Percentiles rank a stretch among this genome's conserved stretches.
phyloP scores from a whole-genome alignment of 805 yeast genomes.

The Aciculoconidium aculeatum region DNA sequence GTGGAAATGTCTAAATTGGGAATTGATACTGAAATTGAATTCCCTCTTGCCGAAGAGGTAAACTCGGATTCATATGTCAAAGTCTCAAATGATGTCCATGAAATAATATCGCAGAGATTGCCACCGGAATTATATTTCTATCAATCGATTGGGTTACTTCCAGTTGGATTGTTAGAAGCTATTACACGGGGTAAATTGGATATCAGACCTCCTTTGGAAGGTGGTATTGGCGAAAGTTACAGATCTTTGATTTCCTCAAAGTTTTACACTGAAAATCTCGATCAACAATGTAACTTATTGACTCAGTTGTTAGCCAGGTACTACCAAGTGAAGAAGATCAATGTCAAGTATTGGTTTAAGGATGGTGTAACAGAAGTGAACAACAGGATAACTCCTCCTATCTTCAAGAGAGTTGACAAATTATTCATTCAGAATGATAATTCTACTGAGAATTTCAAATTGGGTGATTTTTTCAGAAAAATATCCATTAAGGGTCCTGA shows the following conservation, averaged over 20 bases:
- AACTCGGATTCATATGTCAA: constrained; percentile 19
- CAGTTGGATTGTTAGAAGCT: constrained; percentile 58
- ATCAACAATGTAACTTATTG: constrained; percentile 58
- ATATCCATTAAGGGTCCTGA: constrained; percentile 10
- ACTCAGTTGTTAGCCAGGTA: constrained; percentile 76
- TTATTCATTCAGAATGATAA: constrained; percentile 13
- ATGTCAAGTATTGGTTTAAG: constrained; percentile 49
- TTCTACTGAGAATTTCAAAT: constrained; percentile 18
- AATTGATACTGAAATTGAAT: constrained; percentile 14
- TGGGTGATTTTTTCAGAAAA: constrained; percentile 18
- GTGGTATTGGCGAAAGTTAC: constrained; percentile 54
- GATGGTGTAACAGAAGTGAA: constrained; percentile 40
- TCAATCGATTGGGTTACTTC: constrained; percentile 68
- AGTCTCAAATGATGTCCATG: constrained; percentile 77
- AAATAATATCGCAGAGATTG: constrained; percentile 73
- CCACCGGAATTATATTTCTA: constrained; percentile 85
- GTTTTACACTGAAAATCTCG: constrained; percentile 45
- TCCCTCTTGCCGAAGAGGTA: constrained; percentile 5
- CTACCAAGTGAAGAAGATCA: constrained; percentile 68
- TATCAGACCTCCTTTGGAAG: constrained; percentile 64
- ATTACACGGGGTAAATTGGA: constrained; percentile 57
- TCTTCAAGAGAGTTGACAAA: constrained; percentile 32
- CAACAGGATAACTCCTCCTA: constrained; percentile 50
- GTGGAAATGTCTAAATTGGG: constrained; percentile 37
- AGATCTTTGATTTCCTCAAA: constrained; percentile 44